Conservation (phyloP, 208 protist species). For the Leishmania tarentolae region DNA sequence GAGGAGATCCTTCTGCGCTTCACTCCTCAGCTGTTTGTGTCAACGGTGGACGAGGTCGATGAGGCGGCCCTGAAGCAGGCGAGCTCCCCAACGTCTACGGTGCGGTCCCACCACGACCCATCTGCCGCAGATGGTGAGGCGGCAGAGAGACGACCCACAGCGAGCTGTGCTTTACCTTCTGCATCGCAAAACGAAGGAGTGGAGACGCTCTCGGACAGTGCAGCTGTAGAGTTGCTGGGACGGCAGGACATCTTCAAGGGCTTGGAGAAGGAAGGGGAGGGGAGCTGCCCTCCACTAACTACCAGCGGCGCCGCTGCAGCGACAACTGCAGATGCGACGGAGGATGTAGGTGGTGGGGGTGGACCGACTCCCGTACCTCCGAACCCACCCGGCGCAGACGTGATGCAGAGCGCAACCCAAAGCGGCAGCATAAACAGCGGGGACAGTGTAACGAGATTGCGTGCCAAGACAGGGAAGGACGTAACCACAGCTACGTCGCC, state of each 20-base stretch:
- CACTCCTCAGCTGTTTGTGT: conserved; percentile 23
- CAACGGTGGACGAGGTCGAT: conserved; percentile 21
- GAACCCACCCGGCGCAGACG: not conserved
- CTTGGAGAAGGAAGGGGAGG: not conserved
- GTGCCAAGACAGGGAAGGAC: not conserved
- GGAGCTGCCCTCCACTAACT: not conserved
- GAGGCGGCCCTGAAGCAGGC: conserved; percentile 5
- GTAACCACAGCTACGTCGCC: not conserved
- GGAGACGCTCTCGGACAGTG: not conserved
- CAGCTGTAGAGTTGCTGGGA: not conserved
- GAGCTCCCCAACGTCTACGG: not conserved
- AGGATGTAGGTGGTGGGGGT: not conserved
- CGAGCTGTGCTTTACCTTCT: no score
- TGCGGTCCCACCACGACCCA: conserved; percentile 1
- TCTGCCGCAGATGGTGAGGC: not conserved
- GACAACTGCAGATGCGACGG: not conserved
- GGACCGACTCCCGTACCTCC: not conserved
- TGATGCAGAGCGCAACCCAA: not conserved
- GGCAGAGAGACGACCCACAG: not conserved
- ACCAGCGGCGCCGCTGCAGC: not conserved
- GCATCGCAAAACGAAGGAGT: no score
- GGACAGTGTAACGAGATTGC: not conserved
- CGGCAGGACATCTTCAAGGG: not conserved
- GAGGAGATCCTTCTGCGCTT: conserved; percentile 58
- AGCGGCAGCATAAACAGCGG: not conserved